Evolutionary conservation across 805 yeast genomes (phyloP).

Genomic region (Citeromyces nyonsensis): DNA sequence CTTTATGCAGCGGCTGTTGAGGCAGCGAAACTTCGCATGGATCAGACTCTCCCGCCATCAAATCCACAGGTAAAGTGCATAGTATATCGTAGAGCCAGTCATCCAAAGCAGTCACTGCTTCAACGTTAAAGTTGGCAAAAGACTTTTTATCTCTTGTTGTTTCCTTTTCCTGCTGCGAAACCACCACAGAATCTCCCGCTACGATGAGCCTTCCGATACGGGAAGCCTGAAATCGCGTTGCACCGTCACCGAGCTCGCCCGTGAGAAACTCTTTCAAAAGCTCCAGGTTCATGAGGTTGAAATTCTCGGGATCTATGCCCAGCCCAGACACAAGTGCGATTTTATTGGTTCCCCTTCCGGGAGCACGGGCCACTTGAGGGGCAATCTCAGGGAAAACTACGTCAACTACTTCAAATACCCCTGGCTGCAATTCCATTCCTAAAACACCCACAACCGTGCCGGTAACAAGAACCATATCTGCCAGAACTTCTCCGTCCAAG

Average conservation of each 20-base stretch:
- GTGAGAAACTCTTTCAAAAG: slow-evolving; percentile 52
- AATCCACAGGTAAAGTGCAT: slow-evolving; percentile 46
- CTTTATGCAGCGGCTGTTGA: slow-evolving; percentile 77
- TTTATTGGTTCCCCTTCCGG: slow-evolving; percentile 16
- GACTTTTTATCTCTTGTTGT: slow-evolving; percentile 15
- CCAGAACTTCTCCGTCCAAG: slow-evolving; percentile 46
- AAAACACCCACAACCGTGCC: slow-evolving; percentile 79
- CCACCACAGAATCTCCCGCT: slow-evolving; percentile 49
- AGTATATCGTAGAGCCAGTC: slow-evolving; percentile 38
- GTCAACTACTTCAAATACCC: slow-evolving; percentile 75
- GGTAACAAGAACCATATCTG: slow-evolving; percentile 57
- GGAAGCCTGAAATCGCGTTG: slow-evolving; percentile 6
- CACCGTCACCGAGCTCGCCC: slow-evolving; percentile 37
- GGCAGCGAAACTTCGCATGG: slow-evolving; percentile 81
- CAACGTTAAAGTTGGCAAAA: slow-evolving; percentile 29
- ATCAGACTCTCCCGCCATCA: slow-evolving; percentile 79
- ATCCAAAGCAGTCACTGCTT: slow-evolving; percentile 42
- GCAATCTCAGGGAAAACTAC: slow-evolving; percentile 54
- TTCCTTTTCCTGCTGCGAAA: slow-evolving; percentile 10
- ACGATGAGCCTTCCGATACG: slow-evolving; percentile 37
- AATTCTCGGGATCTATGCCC: slow-evolving; percentile 28
- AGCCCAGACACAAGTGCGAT: slow-evolving; percentile 73
- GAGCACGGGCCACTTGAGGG: slow-evolving; percentile 28
- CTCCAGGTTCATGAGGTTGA: slow-evolving; percentile 30
- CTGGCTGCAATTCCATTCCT: slow-evolving; percentile 77